Evolutionary conservation across 2,329 filamentous ascomycete genomes (phyloP).

Genomic region (Trichoderma koningiopsis): DNA sequence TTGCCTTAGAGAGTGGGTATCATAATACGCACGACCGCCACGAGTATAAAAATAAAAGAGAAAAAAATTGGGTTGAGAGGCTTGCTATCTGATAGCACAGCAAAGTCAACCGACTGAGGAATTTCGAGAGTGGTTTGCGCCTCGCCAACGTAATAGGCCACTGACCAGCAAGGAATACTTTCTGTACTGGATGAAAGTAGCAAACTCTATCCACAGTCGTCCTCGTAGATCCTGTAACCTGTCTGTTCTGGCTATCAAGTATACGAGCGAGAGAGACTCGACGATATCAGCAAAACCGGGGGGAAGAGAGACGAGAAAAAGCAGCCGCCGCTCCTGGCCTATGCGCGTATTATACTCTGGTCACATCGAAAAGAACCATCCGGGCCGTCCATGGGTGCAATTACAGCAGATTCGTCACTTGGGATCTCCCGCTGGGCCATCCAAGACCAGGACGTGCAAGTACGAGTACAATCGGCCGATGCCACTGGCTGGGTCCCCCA

Average conservation of each 20-base stretch:
- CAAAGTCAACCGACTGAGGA: not conserved
- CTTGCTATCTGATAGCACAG: not conserved
- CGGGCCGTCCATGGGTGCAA: slow-evolving; percentile 21
- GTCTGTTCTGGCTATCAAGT: not conserved
- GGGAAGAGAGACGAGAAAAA: not conserved
- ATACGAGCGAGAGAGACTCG: not conserved
- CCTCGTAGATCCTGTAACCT: not conserved
- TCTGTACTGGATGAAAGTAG: not conserved
- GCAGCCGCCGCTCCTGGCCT: not conserved
- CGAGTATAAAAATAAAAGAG: not conserved
- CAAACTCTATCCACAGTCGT: not conserved
- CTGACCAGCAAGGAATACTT: not conserved
- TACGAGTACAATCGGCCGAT: not conserved
- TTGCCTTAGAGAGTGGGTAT: not conserved
- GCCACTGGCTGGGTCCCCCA: not conserved
- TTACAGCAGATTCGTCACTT: slow-evolving; percentile 9
- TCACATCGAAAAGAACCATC: slow-evolving; percentile 4
- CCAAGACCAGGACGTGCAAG: not conserved
- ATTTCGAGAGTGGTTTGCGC: not conserved
- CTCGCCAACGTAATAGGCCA: not conserved
- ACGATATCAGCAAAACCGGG: slow-evolving; percentile 13
- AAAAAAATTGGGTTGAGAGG: not conserved
- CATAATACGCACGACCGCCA: slow-evolving; percentile 9
- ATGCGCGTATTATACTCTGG: slow-evolving; percentile 18
- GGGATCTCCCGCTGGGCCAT: not conserved